These are phyloP conservation scores for Trichomonascus vanleenenianus DNA, from an alignment of 805 yeast genomes.

Conservation along the genomic window DNA sequence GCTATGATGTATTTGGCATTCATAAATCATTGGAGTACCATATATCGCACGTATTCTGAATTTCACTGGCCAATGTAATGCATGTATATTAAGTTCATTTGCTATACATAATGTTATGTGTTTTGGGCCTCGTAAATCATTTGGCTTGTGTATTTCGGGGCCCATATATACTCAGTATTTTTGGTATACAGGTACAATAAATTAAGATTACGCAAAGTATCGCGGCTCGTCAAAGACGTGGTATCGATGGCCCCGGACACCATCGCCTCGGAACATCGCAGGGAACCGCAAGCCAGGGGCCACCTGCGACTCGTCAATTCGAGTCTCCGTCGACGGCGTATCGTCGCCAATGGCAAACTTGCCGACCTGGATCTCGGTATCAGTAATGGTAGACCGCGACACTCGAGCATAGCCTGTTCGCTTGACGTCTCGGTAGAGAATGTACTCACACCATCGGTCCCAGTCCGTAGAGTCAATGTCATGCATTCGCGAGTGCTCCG, in stretches of 20 bases:
- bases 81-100: too few relatives aligned
- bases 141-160: too few relatives aligned
- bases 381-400: constrained; percentile 88
- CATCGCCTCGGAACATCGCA: constrained; percentile 70
- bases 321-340: constrained; percentile 47
- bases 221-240: constrained; percentile 95
- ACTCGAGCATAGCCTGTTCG: constrained; percentile 93
- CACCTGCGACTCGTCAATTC: constrained; percentile 49
- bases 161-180: too few relatives aligned
- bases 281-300: constrained; percentile 70
- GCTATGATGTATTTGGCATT: too few relatives aligned
- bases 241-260: constrained; percentile 86
- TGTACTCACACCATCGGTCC: constrained; percentile 99
- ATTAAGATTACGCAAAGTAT: constrained; percentile 37
- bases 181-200: neutral
- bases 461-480: constrained; percentile 91
- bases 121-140: too few relatives aligned
- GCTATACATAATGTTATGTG: too few relatives aligned
- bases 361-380: constrained; percentile 93
- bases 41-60: too few relatives aligned
- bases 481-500: constrained; percentile 75
- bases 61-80: too few relatives aligned
- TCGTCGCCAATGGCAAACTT: constrained; percentile 58
- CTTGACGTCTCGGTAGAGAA: constrained; percentile 75
- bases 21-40: too few relatives aligned